Conservation (phyloP, 2,329 filamentous ascomycete species). For the Beauveria sp. region DNA sequence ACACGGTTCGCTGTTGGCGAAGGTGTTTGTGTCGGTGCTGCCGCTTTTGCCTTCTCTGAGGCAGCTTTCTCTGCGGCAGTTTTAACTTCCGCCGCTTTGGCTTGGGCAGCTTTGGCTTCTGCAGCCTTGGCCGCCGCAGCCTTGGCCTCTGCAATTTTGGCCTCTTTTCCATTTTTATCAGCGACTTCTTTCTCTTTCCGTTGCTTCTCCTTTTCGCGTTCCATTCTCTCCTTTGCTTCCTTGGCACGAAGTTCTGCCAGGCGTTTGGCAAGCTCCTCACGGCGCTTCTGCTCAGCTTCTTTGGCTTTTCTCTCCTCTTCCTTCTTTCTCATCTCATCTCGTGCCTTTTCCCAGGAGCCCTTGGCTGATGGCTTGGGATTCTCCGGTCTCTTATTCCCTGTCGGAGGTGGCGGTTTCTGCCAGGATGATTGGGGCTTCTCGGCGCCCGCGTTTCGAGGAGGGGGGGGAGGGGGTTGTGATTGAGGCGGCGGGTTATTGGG, state of each 20-base stretch:
- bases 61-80: conserved; percentile 21
- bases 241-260: conserved; percentile 50
- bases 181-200: conserved; percentile 30
- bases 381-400: conserved; percentile 14
- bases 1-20: conserved; percentile 25
- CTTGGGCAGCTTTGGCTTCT: conserved; percentile 21
- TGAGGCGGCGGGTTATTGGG: conserved; percentile 22
- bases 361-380: conserved; percentile 32
- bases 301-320: conserved; percentile 57
- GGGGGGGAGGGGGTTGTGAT: conserved; percentile 25
- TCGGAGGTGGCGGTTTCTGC: conserved; percentile 9
- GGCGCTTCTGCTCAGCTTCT: conserved; percentile 53
- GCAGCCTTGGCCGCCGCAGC: conserved; percentile 16
- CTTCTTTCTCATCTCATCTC: conserved; percentile 56
- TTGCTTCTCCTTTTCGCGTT: conserved; percentile 35
- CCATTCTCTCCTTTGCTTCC: conserved; percentile 40
- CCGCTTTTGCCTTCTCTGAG: conserved; percentile 21
- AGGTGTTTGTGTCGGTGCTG: conserved; percentile 7
- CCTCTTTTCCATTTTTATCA: conserved; percentile 26
- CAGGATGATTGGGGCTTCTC: conserved; percentile 11
- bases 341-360: conserved; percentile 59
- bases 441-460: conserved; percentile 15
- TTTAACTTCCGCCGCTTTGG: conserved; percentile 14
- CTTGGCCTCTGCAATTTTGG: conserved; percentile 13
- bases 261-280: conserved; percentile 46